A percentile compares a stretch with the other conserved stretches of the same genome.
Conservation (phyloP, 805 yeast genomes). For the Kodamaea fukazawae region DNA sequence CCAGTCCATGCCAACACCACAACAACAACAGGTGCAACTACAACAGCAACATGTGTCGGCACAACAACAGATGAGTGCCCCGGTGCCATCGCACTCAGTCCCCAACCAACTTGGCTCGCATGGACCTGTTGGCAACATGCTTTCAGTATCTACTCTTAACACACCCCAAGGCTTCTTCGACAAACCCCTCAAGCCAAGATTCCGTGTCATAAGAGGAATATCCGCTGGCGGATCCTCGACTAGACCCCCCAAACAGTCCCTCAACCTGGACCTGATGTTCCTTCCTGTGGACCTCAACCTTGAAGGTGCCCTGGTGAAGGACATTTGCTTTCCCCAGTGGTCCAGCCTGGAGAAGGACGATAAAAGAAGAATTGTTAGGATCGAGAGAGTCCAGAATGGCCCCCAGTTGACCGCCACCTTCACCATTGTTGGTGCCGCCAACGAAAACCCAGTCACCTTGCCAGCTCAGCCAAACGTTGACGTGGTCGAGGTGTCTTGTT, state of each 20-base stretch:
- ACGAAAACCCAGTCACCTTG: slow-evolving; percentile 40
- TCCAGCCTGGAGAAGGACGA: slow-evolving; percentile 43
- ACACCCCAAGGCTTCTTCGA: background rate
- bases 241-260: slow-evolving; percentile 48
- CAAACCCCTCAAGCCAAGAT: slow-evolving; percentile 18
- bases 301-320: slow-evolving; percentile 43
- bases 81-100: background rate
- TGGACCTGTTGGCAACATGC: slow-evolving; percentile 1
- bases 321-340: slow-evolving; percentile 55
- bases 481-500: slow-evolving; percentile 58
- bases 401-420: slow-evolving; percentile 48
- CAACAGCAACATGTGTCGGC: slow-evolving; percentile 1
- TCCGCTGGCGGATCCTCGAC: slow-evolving; percentile 58
- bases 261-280: slow-evolving; percentile 26
- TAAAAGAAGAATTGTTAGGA: slow-evolving; percentile 54
- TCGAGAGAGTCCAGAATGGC: slow-evolving; percentile 53
- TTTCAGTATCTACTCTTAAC: background rate
- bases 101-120: no score
- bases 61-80: background rate
- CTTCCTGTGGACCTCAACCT: slow-evolving; percentile 50
- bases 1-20: no score
- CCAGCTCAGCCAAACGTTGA: slow-evolving; percentile 38
- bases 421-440: slow-evolving; percentile 50
- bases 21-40: slow-evolving; percentile 3
- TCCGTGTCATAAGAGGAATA: slow-evolving; percentile 52